These are phyloP conservation scores for Barbarea vulgaris DNA, from an alignment of 345 rosid genomes.

Conservation along the genomic window DNA sequence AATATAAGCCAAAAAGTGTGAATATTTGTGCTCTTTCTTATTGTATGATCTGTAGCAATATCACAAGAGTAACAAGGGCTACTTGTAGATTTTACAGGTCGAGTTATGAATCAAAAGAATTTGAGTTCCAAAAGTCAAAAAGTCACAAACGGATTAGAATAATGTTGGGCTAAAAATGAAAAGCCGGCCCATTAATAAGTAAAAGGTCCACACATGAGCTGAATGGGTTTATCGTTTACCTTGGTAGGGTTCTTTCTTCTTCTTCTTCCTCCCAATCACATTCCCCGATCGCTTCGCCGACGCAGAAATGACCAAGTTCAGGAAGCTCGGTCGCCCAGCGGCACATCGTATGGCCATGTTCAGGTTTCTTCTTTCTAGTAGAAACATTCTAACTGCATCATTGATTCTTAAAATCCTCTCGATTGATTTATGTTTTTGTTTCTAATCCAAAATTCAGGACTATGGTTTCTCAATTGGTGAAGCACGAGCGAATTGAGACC, in stretches of 20 bases:
- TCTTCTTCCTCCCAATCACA: neutral
- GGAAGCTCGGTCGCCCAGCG: slow-evolving; percentile 77
- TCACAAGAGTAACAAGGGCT: neutral
- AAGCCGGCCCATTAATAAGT: neutral
- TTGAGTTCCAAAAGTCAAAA: neutral
- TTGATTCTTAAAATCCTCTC: neutral
- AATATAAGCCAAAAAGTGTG: neutral
- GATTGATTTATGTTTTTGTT: neutral
- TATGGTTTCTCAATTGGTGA: slow-evolving; percentile 93
- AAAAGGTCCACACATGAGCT: slow-evolving; percentile 18
- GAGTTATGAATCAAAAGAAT: neutral
- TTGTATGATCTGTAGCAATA: slow-evolving; percentile 20
- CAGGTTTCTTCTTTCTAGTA: slow-evolving; percentile 48
- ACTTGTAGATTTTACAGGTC: neutral
- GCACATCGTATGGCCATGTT: slow-evolving; percentile 93
- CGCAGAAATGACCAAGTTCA: slow-evolving; percentile 66
- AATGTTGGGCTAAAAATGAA: neutral
- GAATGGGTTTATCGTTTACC: slow-evolving; percentile 21
- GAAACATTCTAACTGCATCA: neutral
- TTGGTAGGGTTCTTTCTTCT: neutral
- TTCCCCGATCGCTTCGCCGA: slow-evolving; percentile 23
- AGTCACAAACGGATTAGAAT: neutral
- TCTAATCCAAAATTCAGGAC: slow-evolving; percentile 50
- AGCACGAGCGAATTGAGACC: slow-evolving; percentile 92
- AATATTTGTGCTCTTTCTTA: neutral